A percentile compares a stretch with the other conserved stretches of the same genome.
These are phyloP conservation scores for Backusella sp. DNA, from an alignment of 192 early-diverging fungal species.

Conservation along the genomic window DNA sequence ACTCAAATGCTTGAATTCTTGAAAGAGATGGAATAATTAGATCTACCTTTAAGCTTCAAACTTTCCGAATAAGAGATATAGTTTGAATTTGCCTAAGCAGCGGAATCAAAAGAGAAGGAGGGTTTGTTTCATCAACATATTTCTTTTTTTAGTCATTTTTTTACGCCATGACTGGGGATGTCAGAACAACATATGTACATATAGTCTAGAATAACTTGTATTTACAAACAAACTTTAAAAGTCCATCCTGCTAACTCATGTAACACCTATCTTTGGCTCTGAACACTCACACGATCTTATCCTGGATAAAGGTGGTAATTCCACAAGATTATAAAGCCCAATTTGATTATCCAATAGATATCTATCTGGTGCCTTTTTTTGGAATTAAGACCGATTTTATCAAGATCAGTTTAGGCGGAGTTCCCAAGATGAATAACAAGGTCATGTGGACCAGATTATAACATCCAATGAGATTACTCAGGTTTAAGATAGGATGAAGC, in stretches of 20 bases:
- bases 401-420: constrained; percentile 2
- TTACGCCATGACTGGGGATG: neutral
- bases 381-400: neutral
- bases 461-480: neutral
- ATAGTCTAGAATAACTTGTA: neutral
- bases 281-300: constrained; percentile 9
- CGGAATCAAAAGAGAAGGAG: neutral
- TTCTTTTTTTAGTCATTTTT: neutral
- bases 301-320: neutral
- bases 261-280: neutral
- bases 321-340: neutral
- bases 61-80: neutral
- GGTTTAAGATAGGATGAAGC: constrained; percentile 12
- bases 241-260: neutral
- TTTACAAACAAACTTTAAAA: constrained; percentile 11
- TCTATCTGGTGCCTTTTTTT: constrained; percentile 2
- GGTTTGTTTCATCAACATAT: neutral
- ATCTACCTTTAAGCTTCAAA: neutral
- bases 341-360: constrained; percentile 1
- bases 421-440: constrained; percentile 3
- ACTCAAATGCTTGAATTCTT: neutral
- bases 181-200: neutral
- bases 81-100: neutral
- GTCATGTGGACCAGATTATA: constrained; percentile 15
- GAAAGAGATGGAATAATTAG: neutral